A percentile compares a stretch with the other conserved stretches of the same genome.
phyloP scores from a whole-genome alignment of 176 grass and related monocot species.

The Phoenix dactylifera region DNA sequence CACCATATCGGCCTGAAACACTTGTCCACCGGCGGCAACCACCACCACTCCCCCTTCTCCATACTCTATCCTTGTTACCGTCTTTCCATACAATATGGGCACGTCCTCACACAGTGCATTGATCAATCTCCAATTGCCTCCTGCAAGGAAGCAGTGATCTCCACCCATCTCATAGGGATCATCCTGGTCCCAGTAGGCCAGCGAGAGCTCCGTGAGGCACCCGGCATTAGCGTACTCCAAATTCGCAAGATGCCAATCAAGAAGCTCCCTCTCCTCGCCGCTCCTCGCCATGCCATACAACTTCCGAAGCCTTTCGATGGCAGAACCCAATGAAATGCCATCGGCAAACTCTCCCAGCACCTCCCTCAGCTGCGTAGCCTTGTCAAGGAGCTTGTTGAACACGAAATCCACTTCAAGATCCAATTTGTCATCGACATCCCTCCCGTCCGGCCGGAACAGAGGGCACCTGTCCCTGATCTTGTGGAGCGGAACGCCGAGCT shows the following conservation, averaged over 20 bases:
- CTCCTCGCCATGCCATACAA: constrained; percentile 54
- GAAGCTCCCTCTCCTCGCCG: constrained; percentile 45
- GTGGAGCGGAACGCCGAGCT: constrained; percentile 75
- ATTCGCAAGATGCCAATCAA: constrained; percentile 94
- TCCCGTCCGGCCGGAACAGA: constrained; percentile 59
- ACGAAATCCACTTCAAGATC: constrained; percentile 48
- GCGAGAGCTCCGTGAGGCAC: constrained; percentile 64
- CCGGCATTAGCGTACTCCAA: constrained; percentile 90
- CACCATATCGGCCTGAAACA: constrained; percentile 75
- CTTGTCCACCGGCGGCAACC: constrained; percentile 47
- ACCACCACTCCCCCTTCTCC: constrained; percentile 44
- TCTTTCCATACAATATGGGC: constrained; percentile 68
- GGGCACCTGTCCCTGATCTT: constrained; percentile 81
- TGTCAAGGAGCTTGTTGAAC: constrained; percentile 84
- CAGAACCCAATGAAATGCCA: constrained; percentile 62
- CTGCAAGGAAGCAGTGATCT: constrained; percentile 88
- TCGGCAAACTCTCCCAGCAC: constrained; percentile 37
- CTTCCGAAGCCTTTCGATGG: constrained; percentile 57
- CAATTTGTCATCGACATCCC: constrained; percentile 29
- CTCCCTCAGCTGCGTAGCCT: constrained; percentile 56
- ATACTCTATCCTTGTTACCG: constrained; percentile 52
- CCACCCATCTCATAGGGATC: constrained; percentile 90
- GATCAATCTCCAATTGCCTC: constrained; percentile 66
- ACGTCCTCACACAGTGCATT: constrained; percentile 62
- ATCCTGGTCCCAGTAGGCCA: constrained; percentile 87